Evolutionary conservation across 2,329 filamentous ascomycete species (phyloP).

Genomic region (Cladorrhinum sp.): DNA sequence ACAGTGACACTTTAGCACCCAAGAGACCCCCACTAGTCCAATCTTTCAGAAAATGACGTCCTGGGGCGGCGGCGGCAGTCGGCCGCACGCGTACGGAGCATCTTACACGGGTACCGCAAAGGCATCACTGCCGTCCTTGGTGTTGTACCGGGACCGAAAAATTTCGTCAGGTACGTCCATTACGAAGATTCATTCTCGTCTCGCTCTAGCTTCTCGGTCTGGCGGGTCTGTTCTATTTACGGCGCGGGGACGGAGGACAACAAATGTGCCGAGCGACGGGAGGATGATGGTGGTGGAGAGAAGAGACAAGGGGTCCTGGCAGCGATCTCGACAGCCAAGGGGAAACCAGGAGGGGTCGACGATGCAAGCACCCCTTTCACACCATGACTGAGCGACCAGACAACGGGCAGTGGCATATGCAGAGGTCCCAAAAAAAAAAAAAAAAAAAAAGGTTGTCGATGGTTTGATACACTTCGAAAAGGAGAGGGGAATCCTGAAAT

Average conservation of each 20-base stretch:
- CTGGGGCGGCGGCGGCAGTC: not conserved
- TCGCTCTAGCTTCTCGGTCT: not conserved
- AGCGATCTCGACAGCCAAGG: not conserved
- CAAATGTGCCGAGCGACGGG: not conserved
- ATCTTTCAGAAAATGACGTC: conserved; percentile 6
- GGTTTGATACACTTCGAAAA: not conserved
- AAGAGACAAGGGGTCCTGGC: conserved; percentile 5
- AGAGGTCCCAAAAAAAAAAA: not conserved
- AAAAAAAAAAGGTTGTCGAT: not conserved
- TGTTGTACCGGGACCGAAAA: not conserved
- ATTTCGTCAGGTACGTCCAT: conserved; percentile 6
- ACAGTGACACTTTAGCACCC: not conserved
- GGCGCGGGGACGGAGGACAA: not conserved
- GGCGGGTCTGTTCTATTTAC: conserved; percentile 9
- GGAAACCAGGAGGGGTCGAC: not conserved
- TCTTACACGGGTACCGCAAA: not conserved
- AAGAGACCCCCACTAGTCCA: not conserved
- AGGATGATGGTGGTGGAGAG: not conserved
- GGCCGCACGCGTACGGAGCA: not conserved
- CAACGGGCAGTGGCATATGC: not conserved
- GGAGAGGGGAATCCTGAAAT: not conserved
- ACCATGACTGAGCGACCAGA: not conserved
- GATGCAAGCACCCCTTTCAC: conserved; percentile 4
- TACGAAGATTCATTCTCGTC: not conserved
- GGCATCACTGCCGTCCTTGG: not conserved